phyloP scores from a whole-genome alignment of 2,329 filamentous ascomycete genomes.

The Shiraia bambusicola region DNA sequence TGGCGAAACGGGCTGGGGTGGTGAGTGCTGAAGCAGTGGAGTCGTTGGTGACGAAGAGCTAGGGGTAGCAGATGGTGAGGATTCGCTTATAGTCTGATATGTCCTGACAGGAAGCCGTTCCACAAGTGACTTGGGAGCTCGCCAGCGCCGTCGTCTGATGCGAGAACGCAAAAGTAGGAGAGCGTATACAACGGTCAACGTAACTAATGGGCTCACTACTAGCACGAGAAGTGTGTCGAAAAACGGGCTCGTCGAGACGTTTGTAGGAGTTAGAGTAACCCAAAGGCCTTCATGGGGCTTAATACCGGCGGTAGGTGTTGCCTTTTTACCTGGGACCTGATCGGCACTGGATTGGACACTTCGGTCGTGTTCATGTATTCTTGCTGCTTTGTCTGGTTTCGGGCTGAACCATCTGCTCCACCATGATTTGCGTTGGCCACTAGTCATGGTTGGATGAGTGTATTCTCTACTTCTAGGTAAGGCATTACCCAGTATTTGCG shows the following conservation, averaged over 20 bases:
- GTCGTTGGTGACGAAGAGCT: constrained; percentile 71
- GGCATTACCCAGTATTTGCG: constrained; percentile 50
- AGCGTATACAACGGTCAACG: constrained; percentile 88
- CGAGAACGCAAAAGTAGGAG: constrained; percentile 83
- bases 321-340: constrained; percentile 18
- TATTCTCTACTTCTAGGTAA: constrained; percentile 35
- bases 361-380: constrained; percentile 15
- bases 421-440: constrained; percentile 25
- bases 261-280: constrained; percentile 94
- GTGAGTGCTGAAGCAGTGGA: constrained; percentile 66
- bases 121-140: constrained; percentile 95
- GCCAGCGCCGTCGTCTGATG: constrained; percentile 86
- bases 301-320: constrained; percentile 18
- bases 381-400: constrained; percentile 18
- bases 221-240: constrained; percentile 95
- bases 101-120: constrained; percentile 93
- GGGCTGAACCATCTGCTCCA: constrained; percentile 27
- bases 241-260: constrained; percentile 84
- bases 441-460: background rate
- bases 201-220: constrained; percentile 91
- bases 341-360: constrained; percentile 22
- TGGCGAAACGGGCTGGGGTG: constrained; percentile 34
- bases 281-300: constrained; percentile 76
- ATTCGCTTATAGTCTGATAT: constrained; percentile 78
- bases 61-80: constrained; percentile 62